Conservation (phyloP, 2,329 filamentous ascomycete genomes). For the Pseudogymnoascus sp. region DNA sequence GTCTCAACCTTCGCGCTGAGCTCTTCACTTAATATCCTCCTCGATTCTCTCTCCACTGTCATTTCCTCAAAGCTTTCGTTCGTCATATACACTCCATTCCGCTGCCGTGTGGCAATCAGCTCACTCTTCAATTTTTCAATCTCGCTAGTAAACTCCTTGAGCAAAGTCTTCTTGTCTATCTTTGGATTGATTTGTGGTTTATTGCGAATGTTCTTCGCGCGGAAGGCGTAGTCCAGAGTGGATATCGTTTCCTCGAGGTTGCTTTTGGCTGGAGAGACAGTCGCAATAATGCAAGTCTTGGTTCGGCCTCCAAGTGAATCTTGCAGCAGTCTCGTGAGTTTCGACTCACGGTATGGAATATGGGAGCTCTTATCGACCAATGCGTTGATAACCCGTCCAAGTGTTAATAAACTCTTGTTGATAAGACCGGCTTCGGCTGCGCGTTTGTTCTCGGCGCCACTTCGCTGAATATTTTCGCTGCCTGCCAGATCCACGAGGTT, state of each 20-base stretch:
- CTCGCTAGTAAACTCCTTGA: conserved; percentile 82
- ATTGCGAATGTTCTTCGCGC: conserved; percentile 97
- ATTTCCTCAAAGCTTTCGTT: conserved; percentile 86
- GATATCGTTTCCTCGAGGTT: conserved; percentile 98
- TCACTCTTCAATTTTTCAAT: conserved; percentile 94
- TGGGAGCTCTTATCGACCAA: conserved; percentile 83
- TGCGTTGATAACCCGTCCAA: conserved; percentile 95
- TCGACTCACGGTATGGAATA: conserved; percentile 89
- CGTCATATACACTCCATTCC: conserved; percentile 90
- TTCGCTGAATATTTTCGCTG: conserved; percentile 95
- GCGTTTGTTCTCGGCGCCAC: conserved; percentile 95
- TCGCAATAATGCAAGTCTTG: conserved; percentile 98
- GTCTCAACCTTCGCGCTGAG: conserved; percentile 87
- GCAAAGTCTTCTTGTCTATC: conserved; percentile 84
- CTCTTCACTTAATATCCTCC: conserved; percentile 84
- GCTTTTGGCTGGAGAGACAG: conserved; percentile 85
- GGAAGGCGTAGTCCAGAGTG: conserved; percentile 93
- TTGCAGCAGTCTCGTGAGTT: conserved; percentile 87
- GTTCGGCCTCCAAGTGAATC: conserved; percentile 92
- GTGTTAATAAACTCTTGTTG: conserved; percentile 92
- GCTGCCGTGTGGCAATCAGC: conserved; percentile 81
- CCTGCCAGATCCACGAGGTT: conserved; percentile 95
- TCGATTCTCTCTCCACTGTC: conserved; percentile 83
- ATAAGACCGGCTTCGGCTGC: conserved; percentile 93
- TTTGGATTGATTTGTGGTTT: conserved; percentile 92